Evolutionary conservation across 139 green algal genomes (phyloP), one percentile per base, ranked within the genome.

Genomic region (Trebouxia sp.): DNA sequence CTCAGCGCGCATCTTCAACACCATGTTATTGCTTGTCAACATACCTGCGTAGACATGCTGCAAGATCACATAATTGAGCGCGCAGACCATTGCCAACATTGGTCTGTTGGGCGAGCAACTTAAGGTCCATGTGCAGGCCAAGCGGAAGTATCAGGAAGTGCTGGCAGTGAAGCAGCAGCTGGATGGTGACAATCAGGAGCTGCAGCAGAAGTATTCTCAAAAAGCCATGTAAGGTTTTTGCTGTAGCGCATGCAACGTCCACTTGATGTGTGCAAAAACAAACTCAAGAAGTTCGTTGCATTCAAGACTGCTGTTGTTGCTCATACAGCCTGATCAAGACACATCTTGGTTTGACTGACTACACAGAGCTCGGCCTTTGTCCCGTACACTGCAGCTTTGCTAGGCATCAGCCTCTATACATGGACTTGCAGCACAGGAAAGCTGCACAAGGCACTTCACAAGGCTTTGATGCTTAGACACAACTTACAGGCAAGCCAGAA

Each of bases 181-280:
- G 37, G 79, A 88, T 32, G 85, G 85, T 28, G 91, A 93, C 79
- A 92, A 87, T 43, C 65, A 88, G 26, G 90, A 94, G 83, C 80
- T 95, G 56, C 85, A 88, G 74, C 85, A 93, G 58, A 95, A 95
- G 80, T 95, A 94, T 66, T 78, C 79, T 6, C 88, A 92, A 53
- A 95, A 95, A 77, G 69, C 89, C 15, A 85, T 85, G 91, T 95
- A 77, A 84, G 90, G 66, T 41, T 75, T 79, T 7, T n/a, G n/a
- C 12, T 26, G 7, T 70, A 38, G 39, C 24, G 20, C 20, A 56
- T 41, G 55, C 11, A 22, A 37, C 35, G 20, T 1, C 32, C 38
- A 17, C 5, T 48, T 24, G 37, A n/a, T n/a, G n/a, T n/a, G n/a
- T n/a, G n/a, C n/a, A n/a, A n/a, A n/a, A n/a, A n/a, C n/a, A n/a